phyloP scores from a whole-genome alignment of 2,329 filamentous ascomycete genomes.

The Sporothrix luriei region DNA sequence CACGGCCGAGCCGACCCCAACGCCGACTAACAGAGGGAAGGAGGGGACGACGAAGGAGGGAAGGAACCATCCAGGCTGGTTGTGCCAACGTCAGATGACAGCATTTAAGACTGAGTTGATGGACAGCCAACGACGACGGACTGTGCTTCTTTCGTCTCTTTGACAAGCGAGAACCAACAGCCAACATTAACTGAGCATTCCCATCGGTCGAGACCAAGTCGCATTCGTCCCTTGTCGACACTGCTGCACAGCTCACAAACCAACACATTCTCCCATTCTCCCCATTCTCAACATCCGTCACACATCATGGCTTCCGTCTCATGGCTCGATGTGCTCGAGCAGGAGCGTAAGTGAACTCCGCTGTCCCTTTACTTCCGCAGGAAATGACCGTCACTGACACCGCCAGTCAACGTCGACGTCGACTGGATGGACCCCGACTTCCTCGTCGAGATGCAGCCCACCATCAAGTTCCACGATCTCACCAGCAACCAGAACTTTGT shows the following conservation, averaged over 20 bases:
- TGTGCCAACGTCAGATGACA: neutral
- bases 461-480: conserved; percentile 51
- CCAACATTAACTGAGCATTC: neutral
- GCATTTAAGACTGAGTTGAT: conserved; percentile 3
- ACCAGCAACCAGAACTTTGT: conserved; percentile 56
- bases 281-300: too few relatives aligned
- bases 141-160: neutral
- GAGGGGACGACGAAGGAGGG: too few relatives aligned
- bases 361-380: fast-evolving
- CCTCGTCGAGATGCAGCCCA: conserved; percentile 43
- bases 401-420: conserved; percentile 53
- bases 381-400: neutral
- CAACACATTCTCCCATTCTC: neutral
- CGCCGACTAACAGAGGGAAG: neutral
- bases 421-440: conserved; percentile 57
- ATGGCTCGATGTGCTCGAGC: conserved; percentile 50
- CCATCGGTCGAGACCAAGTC: neutral
- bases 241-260: neutral
- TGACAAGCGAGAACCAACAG: neutral
- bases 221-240: neutral
- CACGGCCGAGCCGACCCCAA: neutral
- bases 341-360: conserved; percentile 43
- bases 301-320: conserved; percentile 38
- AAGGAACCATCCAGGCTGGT: neutral
- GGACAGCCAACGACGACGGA: neutral